A percentile compares a stretch with the other conserved stretches of the same genome.
Evolutionary conservation across 257 asterid species (phyloP).

Genomic region (Rehmannia glutinosa): DNA sequence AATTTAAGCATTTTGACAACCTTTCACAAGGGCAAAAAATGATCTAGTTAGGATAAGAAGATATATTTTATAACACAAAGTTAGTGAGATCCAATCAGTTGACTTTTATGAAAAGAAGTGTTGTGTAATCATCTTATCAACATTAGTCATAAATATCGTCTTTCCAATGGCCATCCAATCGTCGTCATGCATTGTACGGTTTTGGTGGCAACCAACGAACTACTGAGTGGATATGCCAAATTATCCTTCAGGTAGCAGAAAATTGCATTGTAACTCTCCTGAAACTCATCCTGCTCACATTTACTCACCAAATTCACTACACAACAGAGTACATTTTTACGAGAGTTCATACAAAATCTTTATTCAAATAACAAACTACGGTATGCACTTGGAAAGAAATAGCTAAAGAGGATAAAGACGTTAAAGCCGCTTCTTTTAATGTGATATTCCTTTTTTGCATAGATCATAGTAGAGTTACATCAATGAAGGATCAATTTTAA

Average conservation of each 20-base stretch:
- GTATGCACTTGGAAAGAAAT: background rate
- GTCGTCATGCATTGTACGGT: background rate
- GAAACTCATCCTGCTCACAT: background rate
- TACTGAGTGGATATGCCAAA: background rate
- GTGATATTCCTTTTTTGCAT: background rate
- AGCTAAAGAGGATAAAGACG: background rate
- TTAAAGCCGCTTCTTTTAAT: background rate
- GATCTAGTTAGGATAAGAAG: background rate
- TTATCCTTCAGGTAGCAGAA: background rate
- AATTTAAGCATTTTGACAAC: background rate
- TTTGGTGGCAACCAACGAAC: background rate
- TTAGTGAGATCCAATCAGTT: too few species aligned
- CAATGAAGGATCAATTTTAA: too few species aligned
- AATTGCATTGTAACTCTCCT: background rate
- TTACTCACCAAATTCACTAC: too few species aligned
- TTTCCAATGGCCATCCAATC: background rate
- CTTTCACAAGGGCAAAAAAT: background rate
- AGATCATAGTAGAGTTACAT: background rate
- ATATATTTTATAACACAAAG: too few species aligned
- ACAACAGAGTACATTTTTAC: background rate
- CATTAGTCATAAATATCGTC: background rate
- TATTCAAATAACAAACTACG: background rate
- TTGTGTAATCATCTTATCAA: background rate
- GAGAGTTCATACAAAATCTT: background rate
- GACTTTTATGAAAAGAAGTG: too few species aligned